Percentiles rank a stretch among this genome's conserved stretches.
phyloP scores from a whole-genome alignment of 2,329 filamentous ascomycete genomes.

The Aureobasidium leucospermi region DNA sequence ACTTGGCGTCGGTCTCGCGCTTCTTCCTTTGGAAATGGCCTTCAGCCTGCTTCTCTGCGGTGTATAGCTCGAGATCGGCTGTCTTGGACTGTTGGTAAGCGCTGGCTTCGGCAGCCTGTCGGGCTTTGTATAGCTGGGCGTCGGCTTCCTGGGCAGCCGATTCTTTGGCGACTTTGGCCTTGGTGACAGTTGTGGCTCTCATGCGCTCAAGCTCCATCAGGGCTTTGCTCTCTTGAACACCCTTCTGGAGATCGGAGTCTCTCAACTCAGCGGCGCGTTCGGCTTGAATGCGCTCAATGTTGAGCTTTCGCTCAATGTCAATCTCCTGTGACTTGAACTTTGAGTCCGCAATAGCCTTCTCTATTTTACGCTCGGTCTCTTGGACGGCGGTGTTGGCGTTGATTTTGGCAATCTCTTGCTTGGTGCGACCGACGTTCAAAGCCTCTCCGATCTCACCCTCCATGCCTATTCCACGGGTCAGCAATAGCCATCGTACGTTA shows the following conservation, averaged over 20 bases:
- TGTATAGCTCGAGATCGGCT: slow-evolving; percentile 47
- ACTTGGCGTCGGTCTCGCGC: slow-evolving; percentile 31
- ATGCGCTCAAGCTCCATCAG: slow-evolving; percentile 74
- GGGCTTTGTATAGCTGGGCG: slow-evolving; percentile 43
- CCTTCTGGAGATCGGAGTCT: slow-evolving; percentile 72
- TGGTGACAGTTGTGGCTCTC: slow-evolving; percentile 68
- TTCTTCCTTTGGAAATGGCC: slow-evolving; percentile 49
- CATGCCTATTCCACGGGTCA: slow-evolving; percentile 27
- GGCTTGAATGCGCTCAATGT: slow-evolving; percentile 68
- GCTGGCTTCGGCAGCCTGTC: slow-evolving; percentile 37
- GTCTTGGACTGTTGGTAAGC: slow-evolving; percentile 55
- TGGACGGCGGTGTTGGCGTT: slow-evolving; percentile 76
- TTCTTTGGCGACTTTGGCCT: slow-evolving; percentile 64
- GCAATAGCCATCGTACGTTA: not conserved
- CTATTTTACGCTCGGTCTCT: slow-evolving; percentile 76
- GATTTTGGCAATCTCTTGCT: slow-evolving; percentile 83
- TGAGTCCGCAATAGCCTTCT: slow-evolving; percentile 72
- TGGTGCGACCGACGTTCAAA: slow-evolving; percentile 69
- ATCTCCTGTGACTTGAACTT: slow-evolving; percentile 67
- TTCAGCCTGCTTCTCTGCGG: slow-evolving; percentile 44
- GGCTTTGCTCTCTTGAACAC: slow-evolving; percentile 70
- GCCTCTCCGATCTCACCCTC: slow-evolving; percentile 70
- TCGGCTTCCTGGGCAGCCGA: slow-evolving; percentile 63
- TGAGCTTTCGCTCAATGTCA: slow-evolving; percentile 63
- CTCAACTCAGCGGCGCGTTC: slow-evolving; percentile 63